Conservation (phyloP, 2,329 filamentous ascomycete genomes). For the Trichoderma sp. region DNA sequence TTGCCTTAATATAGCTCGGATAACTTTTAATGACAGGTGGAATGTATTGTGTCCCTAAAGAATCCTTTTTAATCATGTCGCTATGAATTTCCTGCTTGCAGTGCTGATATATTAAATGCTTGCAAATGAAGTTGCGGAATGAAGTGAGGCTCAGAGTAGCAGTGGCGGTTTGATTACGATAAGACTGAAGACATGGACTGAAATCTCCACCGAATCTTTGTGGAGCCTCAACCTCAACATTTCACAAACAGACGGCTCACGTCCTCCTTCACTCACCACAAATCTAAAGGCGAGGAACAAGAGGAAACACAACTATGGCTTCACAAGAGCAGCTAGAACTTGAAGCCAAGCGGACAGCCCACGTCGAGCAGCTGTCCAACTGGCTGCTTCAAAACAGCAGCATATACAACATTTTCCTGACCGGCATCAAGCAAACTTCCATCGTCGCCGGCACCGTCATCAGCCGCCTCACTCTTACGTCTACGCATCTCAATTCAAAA, state of each 20-base stretch:
- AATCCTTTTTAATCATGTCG: not conserved
- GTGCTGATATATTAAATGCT: not conserved
- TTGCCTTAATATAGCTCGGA: not conserved
- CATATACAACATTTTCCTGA: constrained; percentile 47
- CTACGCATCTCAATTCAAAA: constrained; percentile 64
- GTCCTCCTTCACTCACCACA: not conserved
- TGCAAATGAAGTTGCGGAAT: not conserved
- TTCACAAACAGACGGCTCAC: not conserved
- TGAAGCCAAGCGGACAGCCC: constrained; percentile 19
- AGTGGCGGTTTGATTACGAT: not conserved
- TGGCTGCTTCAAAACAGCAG: constrained; percentile 44
- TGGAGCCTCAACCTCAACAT: constrained; percentile 4
- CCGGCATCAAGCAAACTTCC: constrained; percentile 43
- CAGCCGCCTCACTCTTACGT: constrained; percentile 46
- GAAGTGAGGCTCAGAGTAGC: not conserved
- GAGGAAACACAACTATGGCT: not conserved
- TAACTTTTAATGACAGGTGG: not conserved
- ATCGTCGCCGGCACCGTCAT: constrained; percentile 46
- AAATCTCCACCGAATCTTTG: not conserved
- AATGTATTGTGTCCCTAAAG: not conserved
- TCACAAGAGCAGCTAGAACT: not conserved
- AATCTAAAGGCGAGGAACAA: not conserved
- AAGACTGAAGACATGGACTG: not conserved
- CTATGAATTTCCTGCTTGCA: not conserved
- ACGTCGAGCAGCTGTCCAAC: constrained; percentile 33